phyloP scores from a whole-genome alignment of 257 asterid genomes.

The Solanum stenotomum region DNA sequence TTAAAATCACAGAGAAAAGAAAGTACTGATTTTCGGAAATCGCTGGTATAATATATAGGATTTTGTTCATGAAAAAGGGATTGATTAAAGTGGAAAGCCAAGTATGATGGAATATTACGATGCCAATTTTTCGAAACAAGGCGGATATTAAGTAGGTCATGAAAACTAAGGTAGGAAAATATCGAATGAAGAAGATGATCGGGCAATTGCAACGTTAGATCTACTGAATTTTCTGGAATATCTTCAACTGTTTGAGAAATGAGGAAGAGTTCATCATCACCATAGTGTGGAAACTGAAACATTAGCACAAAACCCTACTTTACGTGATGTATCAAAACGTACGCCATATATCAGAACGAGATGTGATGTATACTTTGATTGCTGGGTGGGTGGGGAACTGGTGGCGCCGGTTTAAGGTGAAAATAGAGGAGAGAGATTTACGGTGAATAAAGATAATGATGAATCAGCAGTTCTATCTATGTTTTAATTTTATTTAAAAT shows the following conservation, averaged over 20 bases:
- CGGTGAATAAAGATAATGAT: neutral
- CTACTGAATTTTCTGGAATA: neutral
- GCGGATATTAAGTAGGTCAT: neutral
- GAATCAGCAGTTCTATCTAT: neutral
- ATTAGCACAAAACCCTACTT: neutral
- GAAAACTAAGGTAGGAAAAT: neutral
- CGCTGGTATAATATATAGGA: too few relatives aligned
- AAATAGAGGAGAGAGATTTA: neutral
- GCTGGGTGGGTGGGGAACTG: neutral
- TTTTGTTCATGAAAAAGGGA: neutral
- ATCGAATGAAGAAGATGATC: neutral
- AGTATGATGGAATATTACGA: neutral
- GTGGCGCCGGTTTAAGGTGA: neutral
- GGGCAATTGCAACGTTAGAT: neutral
- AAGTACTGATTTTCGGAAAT: too few relatives aligned
- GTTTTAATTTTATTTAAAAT: too few relatives aligned
- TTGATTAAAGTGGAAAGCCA: neutral
- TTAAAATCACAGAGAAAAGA: neutral
- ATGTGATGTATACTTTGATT: too few relatives aligned
- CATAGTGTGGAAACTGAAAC: neutral
- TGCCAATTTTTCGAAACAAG: neutral
- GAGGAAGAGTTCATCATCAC: neutral
- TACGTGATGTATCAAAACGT: too few relatives aligned
- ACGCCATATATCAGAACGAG: too few relatives aligned
- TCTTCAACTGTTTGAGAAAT: neutral